A percentile compares a stretch with the other conserved stretches of the same genome.
Evolutionary conservation across 495 filamentous ascomycete genomes (phyloP).

Genomic region (Xylaria palmicola): DNA sequence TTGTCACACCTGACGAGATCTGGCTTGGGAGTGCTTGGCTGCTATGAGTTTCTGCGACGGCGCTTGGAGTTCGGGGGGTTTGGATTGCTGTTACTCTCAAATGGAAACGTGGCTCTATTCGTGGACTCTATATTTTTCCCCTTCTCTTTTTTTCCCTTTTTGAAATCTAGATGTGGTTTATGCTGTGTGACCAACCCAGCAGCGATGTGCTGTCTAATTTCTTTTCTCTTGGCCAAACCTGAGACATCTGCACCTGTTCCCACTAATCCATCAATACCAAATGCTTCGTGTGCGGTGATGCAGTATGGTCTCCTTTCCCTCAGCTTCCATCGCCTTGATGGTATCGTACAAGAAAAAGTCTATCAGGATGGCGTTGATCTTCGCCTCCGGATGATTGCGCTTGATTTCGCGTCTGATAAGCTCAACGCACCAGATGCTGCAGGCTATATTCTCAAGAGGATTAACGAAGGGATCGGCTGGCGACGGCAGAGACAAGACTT

Average conservation of each 20-base stretch:
- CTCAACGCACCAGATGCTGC: slow-evolving; percentile 93
- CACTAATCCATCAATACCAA: slow-evolving; percentile 68
- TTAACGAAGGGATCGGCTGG: background rate
- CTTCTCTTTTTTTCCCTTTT: background rate
- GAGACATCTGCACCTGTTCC: background rate
- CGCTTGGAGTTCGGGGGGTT: slow-evolving; percentile 24
- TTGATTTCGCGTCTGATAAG: slow-evolving; percentile 82
- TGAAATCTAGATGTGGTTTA: background rate
- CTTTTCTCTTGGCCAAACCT: background rate
- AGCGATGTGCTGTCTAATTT: background rate
- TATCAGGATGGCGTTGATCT: slow-evolving; percentile 86
- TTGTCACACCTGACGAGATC: slow-evolving; percentile 4
- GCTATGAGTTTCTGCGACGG: slow-evolving; percentile 21
- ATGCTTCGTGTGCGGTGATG: slow-evolving; percentile 93
- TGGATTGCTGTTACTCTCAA: slow-evolving; percentile 14
- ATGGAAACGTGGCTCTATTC: background rate
- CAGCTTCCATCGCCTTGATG: slow-evolving; percentile 74
- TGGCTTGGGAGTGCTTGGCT: background rate
- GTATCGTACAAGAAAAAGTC: slow-evolving; percentile 97
- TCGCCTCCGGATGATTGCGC: slow-evolving; percentile 63
- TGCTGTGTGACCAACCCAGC: background rate
- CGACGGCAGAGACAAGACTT: slow-evolving; percentile 10
- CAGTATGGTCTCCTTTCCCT: slow-evolving; percentile 63
- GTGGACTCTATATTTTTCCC: background rate
- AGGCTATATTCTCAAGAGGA: slow-evolving; percentile 43